A percentile compares a stretch with the other conserved stretches of the same genome.
These are phyloP conservation scores for Mucuna pruriens DNA, from an alignment of 306 rosid genomes.

Conservation along the genomic window DNA sequence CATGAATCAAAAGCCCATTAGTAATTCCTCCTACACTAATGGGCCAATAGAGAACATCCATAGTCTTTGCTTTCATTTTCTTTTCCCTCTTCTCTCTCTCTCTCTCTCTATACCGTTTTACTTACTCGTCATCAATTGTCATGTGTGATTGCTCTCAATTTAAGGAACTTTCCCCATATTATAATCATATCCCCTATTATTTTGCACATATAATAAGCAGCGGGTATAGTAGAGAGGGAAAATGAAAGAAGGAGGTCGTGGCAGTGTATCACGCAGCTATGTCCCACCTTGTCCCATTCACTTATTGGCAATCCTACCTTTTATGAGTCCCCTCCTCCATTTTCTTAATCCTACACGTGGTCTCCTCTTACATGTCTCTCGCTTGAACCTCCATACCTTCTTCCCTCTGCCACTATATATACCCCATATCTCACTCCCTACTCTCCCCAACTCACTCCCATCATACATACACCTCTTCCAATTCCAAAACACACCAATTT, in stretches of 20 bases:
- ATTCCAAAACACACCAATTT: not conserved
- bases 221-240: constrained; percentile 12
- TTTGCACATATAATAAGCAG: not conserved
- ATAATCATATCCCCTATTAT: not conserved
- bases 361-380: constrained; percentile 50
- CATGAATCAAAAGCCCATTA: constrained; percentile 16
- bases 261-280: constrained; percentile 46
- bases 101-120: not conserved
- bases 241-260: constrained; percentile 50
- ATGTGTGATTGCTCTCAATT: constrained; percentile 47
- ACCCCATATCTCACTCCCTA: constrained; percentile 44
- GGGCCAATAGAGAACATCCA: constrained; percentile 48
- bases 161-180: constrained; percentile 42
- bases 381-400: constrained; percentile 47
- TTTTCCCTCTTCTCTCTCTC: not conserved
- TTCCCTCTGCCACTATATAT: constrained; percentile 48
- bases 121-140: constrained; percentile 21
- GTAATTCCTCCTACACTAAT: constrained; percentile 8
- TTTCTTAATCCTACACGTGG: constrained; percentile 78
- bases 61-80: constrained; percentile 4
- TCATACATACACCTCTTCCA: too few species aligned
- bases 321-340: constrained; percentile 35
- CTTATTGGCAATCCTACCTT: constrained; percentile 49
- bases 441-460: constrained; percentile 30
- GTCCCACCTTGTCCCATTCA: constrained; percentile 54